phyloP scores from a whole-genome alignment of 2,329 filamentous ascomycete genomes.

The Fusarium sp. region DNA sequence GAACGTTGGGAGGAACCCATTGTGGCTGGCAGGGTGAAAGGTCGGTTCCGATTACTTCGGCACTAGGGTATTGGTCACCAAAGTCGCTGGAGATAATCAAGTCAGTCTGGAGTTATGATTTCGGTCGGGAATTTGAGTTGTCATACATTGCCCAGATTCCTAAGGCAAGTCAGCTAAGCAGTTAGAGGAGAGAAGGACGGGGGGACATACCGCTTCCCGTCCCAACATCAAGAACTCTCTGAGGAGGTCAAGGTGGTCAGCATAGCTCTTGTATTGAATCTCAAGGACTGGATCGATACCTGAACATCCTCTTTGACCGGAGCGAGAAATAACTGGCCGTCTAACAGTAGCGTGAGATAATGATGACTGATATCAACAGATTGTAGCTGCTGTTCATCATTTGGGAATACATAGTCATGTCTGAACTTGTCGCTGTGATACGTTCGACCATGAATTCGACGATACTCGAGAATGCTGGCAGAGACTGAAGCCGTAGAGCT shows the following conservation, averaged over 20 bases:
- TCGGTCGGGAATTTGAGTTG: fast-evolving
- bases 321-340: constrained; percentile 4
- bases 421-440: constrained; percentile 30
- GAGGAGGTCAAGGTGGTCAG: fast-evolving
- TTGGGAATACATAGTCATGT: constrained; percentile 17
- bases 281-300: background rate
- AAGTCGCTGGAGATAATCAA: constrained; percentile 13
- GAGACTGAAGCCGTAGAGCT: constrained; percentile 28
- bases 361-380: constrained; percentile 27
- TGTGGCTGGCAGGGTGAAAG: constrained; percentile 35
- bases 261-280: fast-evolving
- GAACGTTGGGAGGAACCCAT: constrained; percentile 40
- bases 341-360: constrained; percentile 17
- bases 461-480: constrained; percentile 21
- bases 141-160: constrained; percentile 28
- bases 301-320: background rate
- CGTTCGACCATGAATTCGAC: constrained; percentile 24
- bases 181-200: fast-evolving
- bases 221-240: constrained; percentile 25
- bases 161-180: fast-evolving
- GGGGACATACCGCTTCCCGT: constrained; percentile 16
- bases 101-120: background rate
- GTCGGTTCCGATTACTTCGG: constrained; percentile 33
- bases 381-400: constrained; percentile 20
- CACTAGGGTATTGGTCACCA: constrained; percentile 29